Percentiles rank a stretch among this genome's conserved stretches.
Evolutionary conservation across 805 yeast species (phyloP).

Genomic region (Alloascoidea africana): DNA sequence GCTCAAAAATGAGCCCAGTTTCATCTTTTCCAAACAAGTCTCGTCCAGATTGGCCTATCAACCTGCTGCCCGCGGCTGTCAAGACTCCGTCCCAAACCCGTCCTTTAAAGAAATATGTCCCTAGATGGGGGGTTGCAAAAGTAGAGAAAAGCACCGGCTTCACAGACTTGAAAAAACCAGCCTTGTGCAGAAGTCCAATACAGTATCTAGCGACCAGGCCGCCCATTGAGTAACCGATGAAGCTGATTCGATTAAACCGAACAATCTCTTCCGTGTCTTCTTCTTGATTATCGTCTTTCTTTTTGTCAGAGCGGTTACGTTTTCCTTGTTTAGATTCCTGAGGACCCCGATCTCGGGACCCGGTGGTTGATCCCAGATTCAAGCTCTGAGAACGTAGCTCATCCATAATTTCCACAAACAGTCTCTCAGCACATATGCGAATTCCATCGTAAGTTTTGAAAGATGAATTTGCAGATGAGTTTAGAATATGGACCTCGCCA

Average conservation of each 20-base stretch:
- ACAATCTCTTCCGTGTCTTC: constrained; percentile 26
- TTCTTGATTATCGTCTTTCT: constrained; percentile 28
- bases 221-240: constrained; percentile 85
- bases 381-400: constrained; percentile 5
- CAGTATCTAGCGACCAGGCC: constrained; percentile 71
- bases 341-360: too few relatives aligned
- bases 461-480: constrained; percentile 20
- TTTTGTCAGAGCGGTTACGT: constrained; percentile 19
- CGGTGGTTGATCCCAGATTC: too few relatives aligned
- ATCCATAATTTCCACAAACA: constrained; percentile 44
- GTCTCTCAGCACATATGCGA: constrained; percentile 52
- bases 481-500: constrained; percentile 1
- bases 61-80: constrained; percentile 35
- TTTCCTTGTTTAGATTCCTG: constrained; percentile 18
- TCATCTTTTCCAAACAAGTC: constrained; percentile 56
- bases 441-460: constrained; percentile 76
- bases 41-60: constrained; percentile 54
- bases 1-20: constrained; percentile 25
- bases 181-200: constrained; percentile 45
- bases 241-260: constrained; percentile 44
- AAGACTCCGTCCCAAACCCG: constrained; percentile 19
- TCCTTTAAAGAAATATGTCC: constrained; percentile 34
- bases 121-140: constrained; percentile 70
- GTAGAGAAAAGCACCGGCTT: constrained; percentile 51
- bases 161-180: constrained; percentile 36